These are phyloP conservation scores for Rhododendron vialii DNA, from an alignment of 148 eudicot genomes.

Conservation along the genomic window DNA sequence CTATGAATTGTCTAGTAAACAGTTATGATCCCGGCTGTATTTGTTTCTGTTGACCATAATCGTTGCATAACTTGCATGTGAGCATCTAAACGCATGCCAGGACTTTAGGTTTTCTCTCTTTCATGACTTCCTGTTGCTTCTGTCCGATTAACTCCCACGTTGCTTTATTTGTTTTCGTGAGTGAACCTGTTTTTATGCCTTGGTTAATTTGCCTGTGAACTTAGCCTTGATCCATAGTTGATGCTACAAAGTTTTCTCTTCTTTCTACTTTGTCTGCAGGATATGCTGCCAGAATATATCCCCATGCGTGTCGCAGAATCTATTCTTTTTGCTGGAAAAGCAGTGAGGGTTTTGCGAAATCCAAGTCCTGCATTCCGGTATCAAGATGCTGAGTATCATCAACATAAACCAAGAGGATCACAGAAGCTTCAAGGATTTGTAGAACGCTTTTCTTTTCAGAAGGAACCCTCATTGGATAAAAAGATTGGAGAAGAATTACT, in stretches of 20 bases:
- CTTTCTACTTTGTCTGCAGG: constrained; percentile 45
- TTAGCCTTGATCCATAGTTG: constrained; percentile 3
- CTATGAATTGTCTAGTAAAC: not conserved
- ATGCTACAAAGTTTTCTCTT: not conserved
- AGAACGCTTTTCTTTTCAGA: constrained; percentile 38
- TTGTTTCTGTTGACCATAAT: not conserved
- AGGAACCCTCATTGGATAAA: constrained; percentile 38
- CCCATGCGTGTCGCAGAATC: constrained; percentile 88
- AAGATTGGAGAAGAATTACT: constrained; percentile 73
- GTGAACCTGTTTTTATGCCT: too few species aligned
- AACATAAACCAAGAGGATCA: constrained; percentile 61
- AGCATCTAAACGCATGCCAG: not conserved
- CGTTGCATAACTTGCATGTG: not conserved
- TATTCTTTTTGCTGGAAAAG: constrained; percentile 95
- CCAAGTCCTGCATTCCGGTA: constrained; percentile 74
- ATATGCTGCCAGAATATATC: constrained; percentile 95
- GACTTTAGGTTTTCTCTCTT: not conserved
- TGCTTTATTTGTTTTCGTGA: not conserved
- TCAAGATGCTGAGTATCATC: constrained; percentile 48
- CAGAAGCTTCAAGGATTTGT: constrained; percentile 44
- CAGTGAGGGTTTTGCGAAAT: constrained; percentile 86
- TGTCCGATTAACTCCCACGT: not conserved
- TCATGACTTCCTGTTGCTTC: not conserved
- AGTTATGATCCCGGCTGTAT: not conserved
- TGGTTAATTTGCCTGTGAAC: not conserved